Conservation (phyloP, 805 yeast genomes). For the Metschnikowia hibisci region DNA sequence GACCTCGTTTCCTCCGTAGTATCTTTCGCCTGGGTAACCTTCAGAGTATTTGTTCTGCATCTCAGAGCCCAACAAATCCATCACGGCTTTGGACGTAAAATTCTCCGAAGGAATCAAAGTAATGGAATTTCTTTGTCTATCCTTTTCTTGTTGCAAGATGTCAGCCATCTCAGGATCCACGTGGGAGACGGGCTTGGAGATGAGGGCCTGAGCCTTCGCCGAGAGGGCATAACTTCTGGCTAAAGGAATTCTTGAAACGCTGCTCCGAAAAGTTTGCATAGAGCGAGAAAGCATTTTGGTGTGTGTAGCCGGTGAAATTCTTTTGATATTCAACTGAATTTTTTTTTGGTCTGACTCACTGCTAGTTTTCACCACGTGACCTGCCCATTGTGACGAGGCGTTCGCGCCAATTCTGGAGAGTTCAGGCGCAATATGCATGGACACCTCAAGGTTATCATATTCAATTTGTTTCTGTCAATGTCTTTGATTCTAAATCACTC, state of each 20-base stretch:
- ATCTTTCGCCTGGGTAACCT: slow-evolving; percentile 97
- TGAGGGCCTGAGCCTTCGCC: slow-evolving; percentile 58
- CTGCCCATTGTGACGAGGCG: not conserved
- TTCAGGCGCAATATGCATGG: too few relatives aligned
- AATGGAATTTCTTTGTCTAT: slow-evolving; percentile 87
- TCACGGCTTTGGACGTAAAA: slow-evolving; percentile 91
- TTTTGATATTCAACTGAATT: not conserved
- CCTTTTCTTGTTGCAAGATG: slow-evolving; percentile 71
- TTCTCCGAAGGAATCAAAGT: slow-evolving; percentile 94
- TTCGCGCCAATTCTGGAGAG: too few relatives aligned
- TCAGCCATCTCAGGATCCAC: slow-evolving; percentile 83
- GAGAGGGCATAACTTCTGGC: slow-evolving; percentile 57
- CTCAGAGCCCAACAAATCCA: slow-evolving; percentile 91
- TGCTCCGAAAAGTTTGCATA: slow-evolving; percentile 26
- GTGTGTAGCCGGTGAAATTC: not conserved
- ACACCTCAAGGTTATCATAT: too few relatives aligned
- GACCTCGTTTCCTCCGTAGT: slow-evolving; percentile 96
- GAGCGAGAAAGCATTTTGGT: slow-evolving; percentile 27
- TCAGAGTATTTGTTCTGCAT: slow-evolving; percentile 98
- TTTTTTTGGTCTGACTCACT: slow-evolving; percentile 1
- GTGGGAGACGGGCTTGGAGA: slow-evolving; percentile 57
- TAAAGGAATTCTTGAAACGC: slow-evolving; percentile 12
- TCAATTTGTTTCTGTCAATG: too few relatives aligned
- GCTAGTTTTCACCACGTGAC: slow-evolving; percentile 1
- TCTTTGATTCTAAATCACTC: too few relatives aligned